These are phyloP conservation scores for Tetrapisispora pingtungensis DNA, from an alignment of 805 yeast genomes.

Conservation along the genomic window DNA sequence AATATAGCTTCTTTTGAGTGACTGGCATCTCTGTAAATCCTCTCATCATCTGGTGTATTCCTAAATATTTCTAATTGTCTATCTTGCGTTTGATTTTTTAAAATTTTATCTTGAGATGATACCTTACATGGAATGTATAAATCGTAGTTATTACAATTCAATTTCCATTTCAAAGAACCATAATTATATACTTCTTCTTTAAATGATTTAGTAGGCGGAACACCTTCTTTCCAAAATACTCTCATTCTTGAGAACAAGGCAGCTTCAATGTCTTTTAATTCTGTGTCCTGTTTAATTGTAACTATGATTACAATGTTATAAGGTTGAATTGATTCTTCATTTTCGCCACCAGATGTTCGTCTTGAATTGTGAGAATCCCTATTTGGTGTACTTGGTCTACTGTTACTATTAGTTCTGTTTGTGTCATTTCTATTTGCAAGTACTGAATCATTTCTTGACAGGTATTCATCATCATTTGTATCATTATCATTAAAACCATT, in stretches of 20 bases:
- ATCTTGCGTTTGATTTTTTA: constrained; percentile 4
- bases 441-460: background rate
- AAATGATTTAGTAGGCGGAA: constrained; percentile 37
- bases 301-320: constrained; percentile 45
- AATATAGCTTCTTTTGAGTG: constrained; percentile 5
- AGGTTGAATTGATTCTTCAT: constrained; percentile 29
- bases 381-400: background rate
- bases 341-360: background rate
- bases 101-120: constrained; percentile 9
- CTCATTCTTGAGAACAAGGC: constrained; percentile 36
- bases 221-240: constrained; percentile 46
- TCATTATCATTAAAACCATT: constrained; percentile 6
- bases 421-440: background rate
- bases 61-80: constrained; percentile 7
- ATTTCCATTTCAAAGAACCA: constrained; percentile 40
- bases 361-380: background rate
- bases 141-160: constrained; percentile 34
- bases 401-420: background rate
- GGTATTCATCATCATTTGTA: background rate
- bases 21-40: constrained; percentile 8
- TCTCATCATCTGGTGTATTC: constrained; percentile 3
- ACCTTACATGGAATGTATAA: constrained; percentile 28
- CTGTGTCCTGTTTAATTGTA: constrained; percentile 34
- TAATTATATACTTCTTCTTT: constrained; percentile 39
- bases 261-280: constrained; percentile 31